Evolutionary conservation across 1,284 basidiomycete genomes (phyloP).

Genomic region (Apiotrichum porosum): DNA sequence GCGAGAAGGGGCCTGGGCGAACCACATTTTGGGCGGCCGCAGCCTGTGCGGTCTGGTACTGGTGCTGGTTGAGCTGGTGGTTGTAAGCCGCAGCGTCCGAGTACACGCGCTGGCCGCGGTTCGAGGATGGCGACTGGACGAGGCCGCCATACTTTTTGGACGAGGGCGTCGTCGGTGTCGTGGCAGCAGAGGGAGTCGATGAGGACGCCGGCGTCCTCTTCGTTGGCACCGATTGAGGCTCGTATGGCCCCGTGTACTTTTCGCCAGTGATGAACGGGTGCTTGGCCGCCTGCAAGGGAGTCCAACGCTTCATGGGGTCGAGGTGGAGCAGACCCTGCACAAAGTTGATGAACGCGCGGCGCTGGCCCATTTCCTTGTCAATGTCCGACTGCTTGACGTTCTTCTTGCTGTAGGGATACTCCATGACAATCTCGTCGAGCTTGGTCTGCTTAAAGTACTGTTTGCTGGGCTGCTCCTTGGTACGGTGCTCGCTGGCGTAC

Average conservation of each 20-base stretch:
- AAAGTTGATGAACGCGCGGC: conserved; percentile 95
- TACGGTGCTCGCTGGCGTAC: conserved; percentile 89
- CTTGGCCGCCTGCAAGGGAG: conserved; percentile 88
- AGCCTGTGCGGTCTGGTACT: conserved; percentile 78
- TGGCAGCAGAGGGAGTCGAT: conserved; percentile 5
- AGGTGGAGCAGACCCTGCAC: conserved; percentile 89
- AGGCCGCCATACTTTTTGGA: conserved; percentile 87
- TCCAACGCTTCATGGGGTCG: conserved; percentile 93
- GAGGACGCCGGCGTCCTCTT: conserved; percentile 10
- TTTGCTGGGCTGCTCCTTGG: conserved; percentile 93
- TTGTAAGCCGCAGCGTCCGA: conserved; percentile 92
- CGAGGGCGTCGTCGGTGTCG: conserved; percentile 15
- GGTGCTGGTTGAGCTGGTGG: conserved; percentile 89
- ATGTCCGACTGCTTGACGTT: conserved; percentile 78
- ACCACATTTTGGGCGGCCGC: conserved; percentile 33
- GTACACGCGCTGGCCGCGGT: conserved; percentile 73
- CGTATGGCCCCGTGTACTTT: conserved; percentile 81
- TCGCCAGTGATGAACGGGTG: conserved; percentile 99
- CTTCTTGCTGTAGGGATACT: conserved; percentile 78
- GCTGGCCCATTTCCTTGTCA: conserved; percentile 92
- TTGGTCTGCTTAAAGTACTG: conserved; percentile 97
- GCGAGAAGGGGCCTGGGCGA: conserved; percentile 33
- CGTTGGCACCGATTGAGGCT: conserved; percentile 31
- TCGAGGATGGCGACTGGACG: conserved; percentile 60
- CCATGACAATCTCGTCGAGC: conserved; percentile 91